Evolutionary conservation across 2,329 filamentous ascomycete species (phyloP).

Genomic region (Fusarium sterilihyphosum): DNA sequence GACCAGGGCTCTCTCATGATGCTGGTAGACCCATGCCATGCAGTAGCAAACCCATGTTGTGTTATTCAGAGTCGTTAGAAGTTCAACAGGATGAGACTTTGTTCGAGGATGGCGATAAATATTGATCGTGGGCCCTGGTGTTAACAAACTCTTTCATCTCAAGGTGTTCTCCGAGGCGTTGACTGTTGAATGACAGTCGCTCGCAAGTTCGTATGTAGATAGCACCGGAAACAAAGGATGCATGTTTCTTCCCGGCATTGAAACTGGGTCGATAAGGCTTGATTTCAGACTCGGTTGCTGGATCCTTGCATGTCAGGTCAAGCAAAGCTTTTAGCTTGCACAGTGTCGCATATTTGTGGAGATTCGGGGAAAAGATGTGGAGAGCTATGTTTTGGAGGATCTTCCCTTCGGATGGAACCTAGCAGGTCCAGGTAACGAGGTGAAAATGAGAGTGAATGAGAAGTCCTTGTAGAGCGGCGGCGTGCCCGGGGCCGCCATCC

Average conservation of each 20-base stretch:
- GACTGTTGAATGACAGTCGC: neutral
- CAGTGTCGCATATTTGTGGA: conserved; percentile 20
- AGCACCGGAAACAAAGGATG: conserved; percentile 37
- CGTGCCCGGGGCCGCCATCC: neutral
- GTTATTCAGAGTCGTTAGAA: conserved; percentile 3
- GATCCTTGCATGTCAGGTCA: conserved; percentile 24
- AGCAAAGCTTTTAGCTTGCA: conserved; percentile 18
- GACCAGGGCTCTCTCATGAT: conserved; percentile 20
- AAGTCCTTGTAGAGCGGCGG: neutral
- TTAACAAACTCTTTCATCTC: neutral
- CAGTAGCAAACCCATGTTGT: neutral
- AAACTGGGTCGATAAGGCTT: conserved; percentile 34
- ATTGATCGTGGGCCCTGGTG: neutral
- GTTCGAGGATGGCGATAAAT: conserved; percentile 25
- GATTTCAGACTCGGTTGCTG: conserved; percentile 13
- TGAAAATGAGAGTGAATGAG: neutral
- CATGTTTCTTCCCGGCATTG: conserved; percentile 39
- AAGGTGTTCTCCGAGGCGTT: neutral
- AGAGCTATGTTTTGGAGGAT: conserved; percentile 4
- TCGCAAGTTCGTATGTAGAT: neutral
- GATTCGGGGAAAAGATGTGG: conserved; percentile 28
- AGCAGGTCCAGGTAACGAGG: neutral
- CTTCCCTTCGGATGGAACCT: conserved; percentile 27
- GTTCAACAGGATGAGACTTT: conserved; percentile 29
- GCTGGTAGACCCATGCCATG: conserved; percentile 22